phyloP scores from a whole-genome alignment of 345 rosid species.

The Salix exigua region DNA sequence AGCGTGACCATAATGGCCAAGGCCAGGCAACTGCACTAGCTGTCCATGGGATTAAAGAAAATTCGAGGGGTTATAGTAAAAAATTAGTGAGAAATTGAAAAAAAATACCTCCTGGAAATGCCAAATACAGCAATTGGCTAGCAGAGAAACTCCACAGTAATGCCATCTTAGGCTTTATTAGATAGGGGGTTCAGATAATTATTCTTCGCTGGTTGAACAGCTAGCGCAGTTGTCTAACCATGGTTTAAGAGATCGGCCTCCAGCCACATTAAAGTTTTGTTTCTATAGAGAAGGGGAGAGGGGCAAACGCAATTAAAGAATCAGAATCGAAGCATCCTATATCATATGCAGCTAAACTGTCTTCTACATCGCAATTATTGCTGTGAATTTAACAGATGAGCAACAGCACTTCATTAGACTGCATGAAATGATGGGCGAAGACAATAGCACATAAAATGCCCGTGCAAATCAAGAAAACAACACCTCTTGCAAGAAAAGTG shows the following conservation, averaged over 20 bases:
- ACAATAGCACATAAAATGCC: neutral
- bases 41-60: neutral
- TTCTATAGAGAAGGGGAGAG: neutral
- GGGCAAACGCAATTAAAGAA: neutral
- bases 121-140: neutral
- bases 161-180: neutral
- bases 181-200: neutral
- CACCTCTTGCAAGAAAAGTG: neutral
- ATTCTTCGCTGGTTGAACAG: neutral
- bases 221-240: neutral
- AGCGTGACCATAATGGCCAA: neutral
- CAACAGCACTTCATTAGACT: neutral
- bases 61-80: no score
- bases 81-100: neutral
- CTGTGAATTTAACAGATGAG: neutral
- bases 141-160: neutral
- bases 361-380: neutral
- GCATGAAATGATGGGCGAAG: neutral
- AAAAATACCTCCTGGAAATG: neutral
- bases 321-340: neutral
- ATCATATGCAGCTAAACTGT: neutral
- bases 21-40: neutral
- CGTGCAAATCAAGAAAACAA: neutral
- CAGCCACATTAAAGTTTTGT: neutral
- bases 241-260: neutral